Percentiles rank a stretch among this genome's conserved stretches.
These are phyloP conservation scores for Durusdinium trenchii DNA, from an alignment of 73 alveolate species.

Conservation along the genomic window DNA sequence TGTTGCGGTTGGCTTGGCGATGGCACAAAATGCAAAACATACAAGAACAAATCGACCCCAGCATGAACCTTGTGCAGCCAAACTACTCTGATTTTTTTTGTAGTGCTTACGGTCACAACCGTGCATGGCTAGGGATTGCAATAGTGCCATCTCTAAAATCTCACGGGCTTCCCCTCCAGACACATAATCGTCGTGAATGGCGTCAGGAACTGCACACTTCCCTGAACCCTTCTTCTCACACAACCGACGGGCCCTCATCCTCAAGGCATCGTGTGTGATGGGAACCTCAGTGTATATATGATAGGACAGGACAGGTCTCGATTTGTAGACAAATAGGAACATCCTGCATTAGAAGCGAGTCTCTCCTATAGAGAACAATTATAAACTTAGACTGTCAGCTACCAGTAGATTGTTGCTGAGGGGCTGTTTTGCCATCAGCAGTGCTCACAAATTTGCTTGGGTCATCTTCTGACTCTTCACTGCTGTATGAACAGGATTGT, in stretches of 20 bases:
- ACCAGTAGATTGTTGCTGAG: too few species aligned
- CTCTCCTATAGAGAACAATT: too few species aligned
- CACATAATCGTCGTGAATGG: slow-evolving; percentile 9
- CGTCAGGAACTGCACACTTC: background rate
- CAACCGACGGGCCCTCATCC: background rate
- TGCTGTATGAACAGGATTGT: too few species aligned
- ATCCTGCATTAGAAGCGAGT: background rate
- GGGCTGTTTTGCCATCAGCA: background rate
- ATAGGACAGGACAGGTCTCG: background rate
- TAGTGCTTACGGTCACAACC: background rate
- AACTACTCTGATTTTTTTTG: background rate
- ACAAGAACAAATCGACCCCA: too few species aligned
- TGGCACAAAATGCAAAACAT: too few species aligned
- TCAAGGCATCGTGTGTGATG: background rate
- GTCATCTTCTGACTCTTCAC: background rate
- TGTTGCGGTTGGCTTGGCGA: too few species aligned
- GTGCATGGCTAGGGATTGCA: background rate
- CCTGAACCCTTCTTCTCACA: background rate
- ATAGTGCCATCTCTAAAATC: slow-evolving; percentile 17
- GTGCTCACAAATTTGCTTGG: background rate
- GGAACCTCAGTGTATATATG: background rate
- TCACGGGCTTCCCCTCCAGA: background rate
- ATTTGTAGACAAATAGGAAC: too few species aligned
- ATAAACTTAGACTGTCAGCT: too few species aligned
- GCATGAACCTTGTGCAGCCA: background rate